phyloP scores from a whole-genome alignment of 2,329 filamentous ascomycete genomes.

The Colletotrichum sp. region DNA sequence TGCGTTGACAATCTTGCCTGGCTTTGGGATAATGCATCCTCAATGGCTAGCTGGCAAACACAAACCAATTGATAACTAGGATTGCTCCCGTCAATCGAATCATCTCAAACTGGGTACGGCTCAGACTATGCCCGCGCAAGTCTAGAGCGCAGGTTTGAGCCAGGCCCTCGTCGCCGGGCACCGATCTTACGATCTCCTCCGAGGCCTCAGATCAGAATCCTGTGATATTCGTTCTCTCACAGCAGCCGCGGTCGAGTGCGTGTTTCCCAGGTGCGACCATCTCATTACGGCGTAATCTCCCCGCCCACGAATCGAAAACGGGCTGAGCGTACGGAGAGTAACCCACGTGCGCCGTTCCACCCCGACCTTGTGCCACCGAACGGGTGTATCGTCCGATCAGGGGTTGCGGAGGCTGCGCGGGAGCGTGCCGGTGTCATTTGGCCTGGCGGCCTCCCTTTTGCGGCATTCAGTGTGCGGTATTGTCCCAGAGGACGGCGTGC shows the following conservation, averaged over 20 bases:
- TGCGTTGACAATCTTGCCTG: neutral
- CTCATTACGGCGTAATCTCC: neutral
- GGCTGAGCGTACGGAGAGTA: neutral
- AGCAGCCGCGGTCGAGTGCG: neutral
- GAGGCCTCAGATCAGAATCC: neutral
- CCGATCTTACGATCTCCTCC: too few relatives aligned
- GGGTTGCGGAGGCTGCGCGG: neutral
- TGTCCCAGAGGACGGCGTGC: neutral
- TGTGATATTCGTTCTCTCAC: neutral
- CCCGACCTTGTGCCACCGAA: neutral
- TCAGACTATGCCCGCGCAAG: too few relatives aligned
- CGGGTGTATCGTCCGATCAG: neutral
- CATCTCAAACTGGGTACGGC: too few relatives aligned
- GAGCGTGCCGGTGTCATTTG: neutral
- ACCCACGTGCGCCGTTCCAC: neutral
- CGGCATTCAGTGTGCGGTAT: neutral
- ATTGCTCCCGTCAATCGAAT: too few relatives aligned
- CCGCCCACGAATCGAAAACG: neutral
- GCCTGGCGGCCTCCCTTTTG: neutral
- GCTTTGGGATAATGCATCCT: too few relatives aligned
- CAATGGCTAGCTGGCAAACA: too few relatives aligned
- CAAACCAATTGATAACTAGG: too few relatives aligned
- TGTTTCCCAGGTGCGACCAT: neutral
- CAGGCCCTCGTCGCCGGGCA: too few relatives aligned
- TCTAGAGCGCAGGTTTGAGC: too few relatives aligned